Percentiles rank a stretch among this genome's conserved stretches.
Conservation (phyloP, 2,329 filamentous ascomycete species). For the Cytospora mali region DNA sequence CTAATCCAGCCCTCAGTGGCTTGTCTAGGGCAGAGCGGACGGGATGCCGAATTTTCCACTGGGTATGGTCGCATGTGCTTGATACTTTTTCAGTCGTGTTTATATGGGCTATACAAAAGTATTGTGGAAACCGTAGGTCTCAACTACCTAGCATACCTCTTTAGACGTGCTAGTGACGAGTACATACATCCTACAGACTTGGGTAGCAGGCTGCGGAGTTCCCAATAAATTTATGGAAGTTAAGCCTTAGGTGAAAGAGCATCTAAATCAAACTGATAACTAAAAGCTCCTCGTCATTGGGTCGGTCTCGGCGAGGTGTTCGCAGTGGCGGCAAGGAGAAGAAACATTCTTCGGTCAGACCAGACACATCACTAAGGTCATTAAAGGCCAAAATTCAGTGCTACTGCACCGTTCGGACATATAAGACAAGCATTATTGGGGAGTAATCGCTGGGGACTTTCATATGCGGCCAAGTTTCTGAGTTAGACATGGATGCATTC, state of each 20-base stretch:
- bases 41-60: slow-evolving; percentile 1
- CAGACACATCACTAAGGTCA: too few species aligned
- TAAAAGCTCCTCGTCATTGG: too few species aligned
- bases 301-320: too few species aligned
- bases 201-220: too few species aligned
- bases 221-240: too few species aligned
- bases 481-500: slow-evolving; percentile 2
- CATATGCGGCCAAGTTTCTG: neutral
- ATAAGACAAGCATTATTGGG: too few species aligned
- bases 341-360: too few species aligned
- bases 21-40: neutral
- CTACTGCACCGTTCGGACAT: neutral
- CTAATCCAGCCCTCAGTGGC: slow-evolving; percentile 1
- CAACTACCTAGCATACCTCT: neutral
- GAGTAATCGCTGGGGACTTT: neutral
- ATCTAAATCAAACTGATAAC: too few species aligned
- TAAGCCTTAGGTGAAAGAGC: too few species aligned
- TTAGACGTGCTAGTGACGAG: neutral
- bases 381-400: neutral
- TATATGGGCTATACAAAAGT: neutral
- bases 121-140: neutral
- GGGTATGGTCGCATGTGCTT: neutral
- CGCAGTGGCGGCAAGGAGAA: too few species aligned
- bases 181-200: too few species aligned
- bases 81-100: neutral